phyloP scores from a whole-genome alignment of 805 yeast species.

The Ogataea populi-albae region DNA sequence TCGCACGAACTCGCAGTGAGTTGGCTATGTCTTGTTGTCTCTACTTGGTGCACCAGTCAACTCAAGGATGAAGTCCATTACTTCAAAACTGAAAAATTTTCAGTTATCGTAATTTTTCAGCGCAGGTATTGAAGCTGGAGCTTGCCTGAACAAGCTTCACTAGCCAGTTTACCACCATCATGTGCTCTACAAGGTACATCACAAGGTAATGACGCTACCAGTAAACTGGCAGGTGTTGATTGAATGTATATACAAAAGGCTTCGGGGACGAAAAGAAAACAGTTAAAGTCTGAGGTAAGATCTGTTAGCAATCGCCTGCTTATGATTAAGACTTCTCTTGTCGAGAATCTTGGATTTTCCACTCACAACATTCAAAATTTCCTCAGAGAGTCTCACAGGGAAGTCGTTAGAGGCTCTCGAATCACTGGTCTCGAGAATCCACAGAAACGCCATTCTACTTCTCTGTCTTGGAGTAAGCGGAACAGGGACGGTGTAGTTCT shows the following conservation, averaged over 20 bases:
- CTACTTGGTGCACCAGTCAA: too few relatives aligned
- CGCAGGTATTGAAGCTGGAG: too few relatives aligned
- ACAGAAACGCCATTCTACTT: conserved; percentile 78
- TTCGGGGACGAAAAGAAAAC: conserved; percentile 7
- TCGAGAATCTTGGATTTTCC: conserved; percentile 85
- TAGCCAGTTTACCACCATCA: too few relatives aligned
- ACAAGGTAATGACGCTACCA: too few relatives aligned
- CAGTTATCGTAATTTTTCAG: too few relatives aligned
- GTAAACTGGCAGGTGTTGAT: too few relatives aligned
- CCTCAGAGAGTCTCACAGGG: conserved; percentile 88
- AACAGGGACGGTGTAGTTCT: conserved; percentile 73
- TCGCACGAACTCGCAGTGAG: too few relatives aligned
- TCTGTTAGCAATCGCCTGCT: conserved; percentile 84
- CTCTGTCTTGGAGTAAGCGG: conserved; percentile 84
- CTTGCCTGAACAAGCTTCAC: too few relatives aligned
- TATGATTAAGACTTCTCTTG: conserved; percentile 79
- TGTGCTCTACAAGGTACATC: too few relatives aligned
- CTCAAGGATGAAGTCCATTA: too few relatives aligned
- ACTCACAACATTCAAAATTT: conserved; percentile 68
- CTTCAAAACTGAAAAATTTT: too few relatives aligned
- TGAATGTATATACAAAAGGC: conserved; percentile 3
- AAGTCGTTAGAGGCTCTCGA: conserved; percentile 78
- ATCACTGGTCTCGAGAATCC: conserved; percentile 85
- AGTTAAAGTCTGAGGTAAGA: conserved; percentile 43
- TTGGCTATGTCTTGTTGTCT: too few relatives aligned